Conservation (phyloP, 305 asterid genomes). For the Nicotiana rustica region DNA sequence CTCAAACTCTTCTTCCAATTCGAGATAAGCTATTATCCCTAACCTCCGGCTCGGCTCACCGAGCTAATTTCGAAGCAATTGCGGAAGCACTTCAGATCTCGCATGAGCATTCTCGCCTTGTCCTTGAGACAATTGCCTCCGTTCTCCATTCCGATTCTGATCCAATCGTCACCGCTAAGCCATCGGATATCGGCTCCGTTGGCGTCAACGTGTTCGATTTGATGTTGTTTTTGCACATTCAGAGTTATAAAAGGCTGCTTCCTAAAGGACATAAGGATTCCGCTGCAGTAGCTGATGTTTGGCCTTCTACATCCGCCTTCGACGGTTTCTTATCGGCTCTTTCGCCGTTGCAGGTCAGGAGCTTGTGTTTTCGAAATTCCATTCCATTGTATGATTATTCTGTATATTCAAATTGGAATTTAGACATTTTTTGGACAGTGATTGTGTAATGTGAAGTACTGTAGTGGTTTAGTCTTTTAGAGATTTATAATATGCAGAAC, state of each 20-base stretch:
- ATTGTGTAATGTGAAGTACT: not conserved
- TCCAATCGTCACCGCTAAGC: slow-evolving; percentile 66
- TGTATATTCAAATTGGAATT: not conserved
- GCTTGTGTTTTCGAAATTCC: not conserved
- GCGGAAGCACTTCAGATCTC: slow-evolving; percentile 74
- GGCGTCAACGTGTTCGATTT: slow-evolving; percentile 88
- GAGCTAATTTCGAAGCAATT: slow-evolving; percentile 56
- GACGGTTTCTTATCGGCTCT: slow-evolving; percentile 96
- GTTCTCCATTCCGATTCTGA: slow-evolving; percentile 81
- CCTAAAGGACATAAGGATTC: slow-evolving; percentile 97
- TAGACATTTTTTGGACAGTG: not conserved
- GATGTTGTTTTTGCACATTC: slow-evolving; percentile 83
- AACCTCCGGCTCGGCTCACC: slow-evolving; percentile 52
- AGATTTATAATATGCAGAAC: no score
- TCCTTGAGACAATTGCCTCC: slow-evolving; percentile 76
- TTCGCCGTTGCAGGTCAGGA: slow-evolving; percentile 84
- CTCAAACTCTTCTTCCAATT: slow-evolving; percentile 73
- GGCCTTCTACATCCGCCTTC: slow-evolving; percentile 97
- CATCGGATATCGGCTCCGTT: slow-evolving; percentile 56
- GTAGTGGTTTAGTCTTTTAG: not conserved
- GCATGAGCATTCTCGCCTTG: slow-evolving; percentile 73
- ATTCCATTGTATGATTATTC: not conserved
- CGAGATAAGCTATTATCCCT: slow-evolving; percentile 71
- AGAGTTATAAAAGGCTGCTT: slow-evolving; percentile 90
- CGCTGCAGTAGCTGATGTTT: slow-evolving; percentile 97